Conservation (phyloP, 768 basidiomycete species). For the Suillus decipiens region DNA sequence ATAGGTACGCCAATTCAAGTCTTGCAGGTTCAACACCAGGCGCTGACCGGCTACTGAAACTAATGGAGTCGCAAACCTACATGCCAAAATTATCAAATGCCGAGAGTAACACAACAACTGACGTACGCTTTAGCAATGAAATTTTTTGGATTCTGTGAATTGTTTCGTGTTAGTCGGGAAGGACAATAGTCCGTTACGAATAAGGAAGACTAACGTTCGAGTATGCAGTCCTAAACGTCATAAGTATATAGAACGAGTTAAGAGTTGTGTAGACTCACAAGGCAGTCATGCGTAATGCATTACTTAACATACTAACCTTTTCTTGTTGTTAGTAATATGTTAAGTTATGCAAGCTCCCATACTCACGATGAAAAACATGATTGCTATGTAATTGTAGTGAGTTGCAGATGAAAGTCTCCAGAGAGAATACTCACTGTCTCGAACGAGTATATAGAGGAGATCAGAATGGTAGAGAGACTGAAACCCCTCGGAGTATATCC, state of each 20-base stretch:
- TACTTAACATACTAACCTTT: slow-evolving; percentile 9
- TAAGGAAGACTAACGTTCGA: not conserved
- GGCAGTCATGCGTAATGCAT: not conserved
- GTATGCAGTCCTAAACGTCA: slow-evolving; percentile 4
- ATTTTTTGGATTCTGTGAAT: slow-evolving; percentile 10
- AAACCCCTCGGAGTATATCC: not conserved
- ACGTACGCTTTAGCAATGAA: slow-evolving; percentile 7
- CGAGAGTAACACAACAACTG: not conserved
- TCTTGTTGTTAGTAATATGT: not conserved
- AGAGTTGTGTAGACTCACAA: slow-evolving; percentile 7
- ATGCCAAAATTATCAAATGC: not conserved
- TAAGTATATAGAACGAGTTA: not conserved
- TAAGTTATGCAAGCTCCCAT: too few species aligned
- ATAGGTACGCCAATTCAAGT: slow-evolving; percentile 10
- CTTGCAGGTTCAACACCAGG: slow-evolving; percentile 23
- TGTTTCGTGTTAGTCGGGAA: not conserved
- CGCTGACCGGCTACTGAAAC: slow-evolving; percentile 26
- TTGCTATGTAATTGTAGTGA: slow-evolving; percentile 1
- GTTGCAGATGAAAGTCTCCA: not conserved
- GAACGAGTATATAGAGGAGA: slow-evolving; percentile 20
- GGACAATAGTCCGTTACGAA: not conserved
- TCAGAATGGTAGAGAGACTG: slow-evolving; percentile 6
- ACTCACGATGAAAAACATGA: slow-evolving; percentile 10
- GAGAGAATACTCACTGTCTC: slow-evolving; percentile 22
- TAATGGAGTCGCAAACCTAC: slow-evolving; percentile 15